These are phyloP conservation scores for Botrytis fragariae DNA, from an alignment of 2,329 filamentous ascomycete genomes.

Conservation along the genomic window DNA sequence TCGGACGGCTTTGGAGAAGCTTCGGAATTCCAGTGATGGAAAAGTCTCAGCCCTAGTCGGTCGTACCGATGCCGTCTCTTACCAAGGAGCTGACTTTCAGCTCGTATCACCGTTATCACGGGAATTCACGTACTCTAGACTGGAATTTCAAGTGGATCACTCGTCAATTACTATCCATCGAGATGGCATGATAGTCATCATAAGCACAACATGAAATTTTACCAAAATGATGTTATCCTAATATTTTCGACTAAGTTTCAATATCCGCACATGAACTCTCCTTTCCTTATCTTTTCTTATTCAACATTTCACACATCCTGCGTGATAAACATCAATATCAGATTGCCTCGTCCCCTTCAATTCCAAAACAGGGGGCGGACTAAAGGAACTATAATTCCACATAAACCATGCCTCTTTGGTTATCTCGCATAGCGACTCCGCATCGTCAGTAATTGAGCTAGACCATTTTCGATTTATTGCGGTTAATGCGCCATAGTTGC, in stretches of 20 bases:
- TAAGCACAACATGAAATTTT: slow-evolving; percentile 4
- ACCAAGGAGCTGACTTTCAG: slow-evolving; percentile 16
- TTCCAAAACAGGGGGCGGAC: not conserved
- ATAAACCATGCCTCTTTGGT: slow-evolving; percentile 12
- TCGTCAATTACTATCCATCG: slow-evolving; percentile 6
- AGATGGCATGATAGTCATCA: slow-evolving; percentile 7
- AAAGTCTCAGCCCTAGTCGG: slow-evolving; percentile 20
- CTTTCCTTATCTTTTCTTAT: not conserved
- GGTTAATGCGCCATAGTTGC: slow-evolving; percentile 4
- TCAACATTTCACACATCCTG: not conserved
- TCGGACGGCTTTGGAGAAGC: slow-evolving; percentile 7
- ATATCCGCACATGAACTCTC: not conserved
- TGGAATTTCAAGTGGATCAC: not conserved
- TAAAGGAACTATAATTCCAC: not conserved
- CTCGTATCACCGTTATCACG: slow-evolving; percentile 21
- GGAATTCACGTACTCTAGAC: slow-evolving; percentile 1
- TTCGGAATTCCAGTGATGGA: slow-evolving; percentile 1
- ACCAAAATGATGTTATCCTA: not conserved
- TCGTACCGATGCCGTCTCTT: slow-evolving; percentile 15
- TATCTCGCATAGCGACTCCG: slow-evolving; percentile 7
- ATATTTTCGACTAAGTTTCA: not conserved
- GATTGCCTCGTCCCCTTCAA: not conserved
- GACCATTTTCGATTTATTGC: not conserved
- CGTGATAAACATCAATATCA: slow-evolving; percentile 10
- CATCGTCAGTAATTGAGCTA: not conserved